A percentile compares a stretch with the other conserved stretches of the same genome.
Conservation (phyloP, 2,329 filamentous ascomycete genomes). For the Ceratocystis cubensis region DNA sequence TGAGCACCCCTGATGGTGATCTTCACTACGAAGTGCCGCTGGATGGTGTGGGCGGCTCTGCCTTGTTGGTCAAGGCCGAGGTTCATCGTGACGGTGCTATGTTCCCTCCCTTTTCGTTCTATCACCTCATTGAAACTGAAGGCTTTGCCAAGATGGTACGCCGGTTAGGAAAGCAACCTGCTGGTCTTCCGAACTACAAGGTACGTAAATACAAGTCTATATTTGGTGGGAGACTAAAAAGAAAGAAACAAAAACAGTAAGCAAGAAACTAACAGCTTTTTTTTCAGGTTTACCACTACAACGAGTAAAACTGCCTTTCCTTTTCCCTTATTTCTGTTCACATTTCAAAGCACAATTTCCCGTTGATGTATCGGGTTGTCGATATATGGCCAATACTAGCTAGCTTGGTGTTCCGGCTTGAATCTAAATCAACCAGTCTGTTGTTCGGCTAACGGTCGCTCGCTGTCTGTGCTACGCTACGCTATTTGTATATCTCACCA, state of each 20-base stretch:
- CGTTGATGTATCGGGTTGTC: background rate
- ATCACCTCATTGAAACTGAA: conserved; percentile 94
- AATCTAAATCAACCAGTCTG: conserved; percentile 5
- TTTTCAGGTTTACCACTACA: conserved; percentile 71
- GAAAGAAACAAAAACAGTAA: background rate
- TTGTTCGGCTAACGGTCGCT: background rate
- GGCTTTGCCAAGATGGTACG: conserved; percentile 96
- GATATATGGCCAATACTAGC: conserved; percentile 11
- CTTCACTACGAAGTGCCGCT: conserved; percentile 55
- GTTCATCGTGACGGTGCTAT: conserved; percentile 96
- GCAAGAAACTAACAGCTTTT: conserved; percentile 19
- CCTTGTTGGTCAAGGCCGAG: conserved; percentile 86
- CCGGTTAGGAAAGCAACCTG: conserved; percentile 71
- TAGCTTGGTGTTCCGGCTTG: conserved; percentile 1
- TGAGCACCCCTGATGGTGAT: conserved; percentile 47
- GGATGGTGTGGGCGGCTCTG: conserved; percentile 88
- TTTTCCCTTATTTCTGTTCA: background rate
- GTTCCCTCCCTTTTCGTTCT: conserved; percentile 95
- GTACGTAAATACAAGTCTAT: conserved; percentile 38
- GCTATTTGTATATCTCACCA: background rate
- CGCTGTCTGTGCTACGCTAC: background rate
- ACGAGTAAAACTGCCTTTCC: conserved; percentile 48
- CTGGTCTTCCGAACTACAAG: conserved; percentile 92
- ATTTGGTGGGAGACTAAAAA: background rate
- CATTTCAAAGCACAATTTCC: conserved; percentile 2